phyloP scores from a whole-genome alignment of 495 filamentous ascomycete genomes.

The Penicillium waksmanii region DNA sequence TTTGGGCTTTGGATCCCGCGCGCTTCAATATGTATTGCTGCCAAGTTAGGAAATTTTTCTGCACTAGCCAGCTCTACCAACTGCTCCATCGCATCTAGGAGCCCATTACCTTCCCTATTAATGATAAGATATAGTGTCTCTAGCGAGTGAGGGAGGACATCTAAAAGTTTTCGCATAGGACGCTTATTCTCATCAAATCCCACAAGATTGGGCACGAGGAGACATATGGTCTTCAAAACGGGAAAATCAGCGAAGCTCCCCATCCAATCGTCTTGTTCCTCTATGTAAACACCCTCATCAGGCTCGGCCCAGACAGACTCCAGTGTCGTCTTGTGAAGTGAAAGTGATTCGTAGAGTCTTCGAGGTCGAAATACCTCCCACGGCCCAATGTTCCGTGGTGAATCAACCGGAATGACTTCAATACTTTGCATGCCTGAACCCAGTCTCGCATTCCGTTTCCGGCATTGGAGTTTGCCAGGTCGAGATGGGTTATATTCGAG shows the following conservation, averaged over 20 bases:
- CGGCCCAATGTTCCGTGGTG: not conserved
- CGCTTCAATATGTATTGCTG: not conserved
- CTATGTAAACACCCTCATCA: not conserved
- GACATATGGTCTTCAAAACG: not conserved
- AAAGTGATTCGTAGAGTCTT: not conserved
- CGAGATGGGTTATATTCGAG: not conserved
- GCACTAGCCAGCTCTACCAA: not conserved
- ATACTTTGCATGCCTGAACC: not conserved
- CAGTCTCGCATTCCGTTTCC: conserved; percentile 4
- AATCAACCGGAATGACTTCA: not conserved
- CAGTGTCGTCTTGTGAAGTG: not conserved
- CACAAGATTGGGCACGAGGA: not conserved
- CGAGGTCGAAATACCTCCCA: not conserved
- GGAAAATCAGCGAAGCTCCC: not conserved
- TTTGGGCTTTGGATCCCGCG: not conserved
- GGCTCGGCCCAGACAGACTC: not conserved
- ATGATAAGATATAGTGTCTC: not conserved
- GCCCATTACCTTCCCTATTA: not conserved
- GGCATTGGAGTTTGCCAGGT: not conserved
- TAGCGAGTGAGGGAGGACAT: not conserved
- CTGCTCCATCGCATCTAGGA: not conserved
- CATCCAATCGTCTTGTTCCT: not conserved
- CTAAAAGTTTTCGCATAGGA: not conserved
- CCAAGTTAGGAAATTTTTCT: not conserved
- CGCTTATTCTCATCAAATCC: not conserved